Conservation (phyloP, 2,329 filamentous ascomycete species). For the Fusarium sp. region DNA sequence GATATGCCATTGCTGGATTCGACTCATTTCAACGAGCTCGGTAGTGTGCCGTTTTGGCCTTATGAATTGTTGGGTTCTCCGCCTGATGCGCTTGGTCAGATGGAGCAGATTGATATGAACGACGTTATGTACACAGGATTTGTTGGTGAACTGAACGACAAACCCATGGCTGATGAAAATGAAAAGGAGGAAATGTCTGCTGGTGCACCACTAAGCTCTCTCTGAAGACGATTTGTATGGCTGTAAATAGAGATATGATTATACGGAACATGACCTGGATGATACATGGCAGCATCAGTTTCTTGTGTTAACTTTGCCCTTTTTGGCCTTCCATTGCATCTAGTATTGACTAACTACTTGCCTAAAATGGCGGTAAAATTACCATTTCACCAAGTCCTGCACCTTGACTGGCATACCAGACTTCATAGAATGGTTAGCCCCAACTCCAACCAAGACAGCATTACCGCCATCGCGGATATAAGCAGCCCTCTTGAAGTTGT, state of each 20-base stretch:
- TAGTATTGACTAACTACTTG: not conserved
- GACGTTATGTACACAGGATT: slow-evolving; percentile 7
- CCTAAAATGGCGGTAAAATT: not conserved
- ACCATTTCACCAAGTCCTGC: slow-evolving; percentile 39
- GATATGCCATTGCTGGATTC: slow-evolving; percentile 18
- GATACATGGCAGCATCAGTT: no score
- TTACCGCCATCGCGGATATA: slow-evolving; percentile 68
- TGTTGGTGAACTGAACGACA: not conserved
- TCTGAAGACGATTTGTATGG: not conserved
- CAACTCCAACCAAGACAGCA: slow-evolving; percentile 69
- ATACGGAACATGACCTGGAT: not conserved
- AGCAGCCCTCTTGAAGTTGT: slow-evolving; percentile 64
- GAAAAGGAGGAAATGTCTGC: rapidly evolving
- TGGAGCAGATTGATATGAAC: not conserved
- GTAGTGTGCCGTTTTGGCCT: slow-evolving; percentile 9
- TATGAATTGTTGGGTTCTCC: slow-evolving; percentile 1
- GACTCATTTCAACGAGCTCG: not conserved
- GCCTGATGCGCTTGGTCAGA: not conserved
- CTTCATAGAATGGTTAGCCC: slow-evolving; percentile 65
- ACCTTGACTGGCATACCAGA: slow-evolving; percentile 39
- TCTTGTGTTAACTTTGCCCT: no score
- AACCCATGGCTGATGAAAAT: rapidly evolving
- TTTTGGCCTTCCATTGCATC: not conserved
- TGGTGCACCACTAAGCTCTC: not conserved
- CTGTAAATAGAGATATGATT: not conserved